Evolutionary conservation across 306 rosid genomes (phyloP).

Genomic region (Castanea mollissima): DNA sequence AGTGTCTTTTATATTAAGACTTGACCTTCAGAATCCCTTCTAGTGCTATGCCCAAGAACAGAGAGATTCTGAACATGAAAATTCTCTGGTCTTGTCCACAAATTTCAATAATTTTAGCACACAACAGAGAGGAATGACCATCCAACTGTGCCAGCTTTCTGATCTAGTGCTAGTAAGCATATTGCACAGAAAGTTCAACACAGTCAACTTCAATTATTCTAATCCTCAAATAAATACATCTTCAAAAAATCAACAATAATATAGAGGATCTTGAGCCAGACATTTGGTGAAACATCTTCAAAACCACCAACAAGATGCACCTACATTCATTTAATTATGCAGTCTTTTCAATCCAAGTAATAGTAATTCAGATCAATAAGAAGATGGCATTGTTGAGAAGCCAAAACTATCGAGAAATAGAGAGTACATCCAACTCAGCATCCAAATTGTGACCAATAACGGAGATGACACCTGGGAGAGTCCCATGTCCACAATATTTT

Average conservation of each 20-base stretch:
- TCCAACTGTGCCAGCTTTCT: slow-evolving; percentile 35
- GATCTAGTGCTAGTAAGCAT: neutral
- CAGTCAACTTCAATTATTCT: too few species aligned
- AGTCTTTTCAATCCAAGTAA: slow-evolving; percentile 7
- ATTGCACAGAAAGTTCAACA: slow-evolving; percentile 58
- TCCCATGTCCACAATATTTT: slow-evolving; percentile 60
- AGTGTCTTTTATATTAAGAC: too few species aligned
- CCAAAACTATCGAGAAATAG: neutral
- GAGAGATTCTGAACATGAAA: slow-evolving; percentile 68
- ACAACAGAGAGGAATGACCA: slow-evolving; percentile 68
- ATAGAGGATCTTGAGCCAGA: too few species aligned
- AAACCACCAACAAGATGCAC: slow-evolving; percentile 28
- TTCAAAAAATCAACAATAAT: too few species aligned
- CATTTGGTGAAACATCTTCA: too few species aligned
- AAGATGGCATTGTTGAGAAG: neutral
- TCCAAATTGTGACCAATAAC: slow-evolving; percentile 42
- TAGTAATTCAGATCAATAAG: neutral
- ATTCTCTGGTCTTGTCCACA: slow-evolving; percentile 58
- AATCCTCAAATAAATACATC: too few species aligned
- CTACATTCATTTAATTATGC: slow-evolving; percentile 38
- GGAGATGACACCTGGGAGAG: slow-evolving; percentile 68
- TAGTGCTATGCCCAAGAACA: slow-evolving; percentile 12
- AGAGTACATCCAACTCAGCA: neutral
- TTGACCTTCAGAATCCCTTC: too few species aligned
- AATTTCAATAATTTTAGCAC: slow-evolving; percentile 55